Base-by-base conservation (phyloP, 768 basidiomycete species). In the Amanita jacksonii region DNA sequence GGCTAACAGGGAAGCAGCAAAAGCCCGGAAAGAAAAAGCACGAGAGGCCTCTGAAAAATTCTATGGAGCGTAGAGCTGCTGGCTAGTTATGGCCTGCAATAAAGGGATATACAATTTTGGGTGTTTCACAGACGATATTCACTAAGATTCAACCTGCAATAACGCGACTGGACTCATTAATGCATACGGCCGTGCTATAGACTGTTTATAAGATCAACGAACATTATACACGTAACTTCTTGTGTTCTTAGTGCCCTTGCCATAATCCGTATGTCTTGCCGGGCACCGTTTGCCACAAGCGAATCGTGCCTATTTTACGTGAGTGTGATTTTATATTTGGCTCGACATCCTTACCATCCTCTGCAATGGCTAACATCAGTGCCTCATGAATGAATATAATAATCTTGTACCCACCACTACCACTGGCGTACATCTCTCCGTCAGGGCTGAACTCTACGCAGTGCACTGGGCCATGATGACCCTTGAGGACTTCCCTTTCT, bases 381-480 rank as follows among this genome's bases (percentile, higher is more conserved):
- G n/a, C 46, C 37, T 36, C 38, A 49, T n/a, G 48, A 43, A 35
- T 40, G 30, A 33, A 40, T 8, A 38, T 25, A 45, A 34, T 44
- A 43, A 13, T 49, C 30, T 20, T 46, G 31, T 41, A 77, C 87
- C 68, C 61, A 83, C 94, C 94, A 54, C 89, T 93, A 40, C 94
- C 96, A 55, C 88, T 92, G 27, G 94, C 94, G 60, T 89, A 98
- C 71, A 96, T 77, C 68, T 98, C 96, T 18, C 94, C 94, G 59
- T 98, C 94, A 0, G 94, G 94, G 57, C 85, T 89, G 62, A 83
- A 94, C 54, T 87, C 84, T 37, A 94, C 84, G 43, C 87, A 89
- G 54, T 94, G 91, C 13, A 98, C 93, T 15, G 94, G 93, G 18
- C 94, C 96, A 58, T 98, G 96, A 57, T 98, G 96, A 3, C 94